Evolutionary conservation across 169 alveolate genomes (phyloP), one percentile per base, ranked within the genome.

Genomic region (Cyclospora cayetanensis): DNA sequence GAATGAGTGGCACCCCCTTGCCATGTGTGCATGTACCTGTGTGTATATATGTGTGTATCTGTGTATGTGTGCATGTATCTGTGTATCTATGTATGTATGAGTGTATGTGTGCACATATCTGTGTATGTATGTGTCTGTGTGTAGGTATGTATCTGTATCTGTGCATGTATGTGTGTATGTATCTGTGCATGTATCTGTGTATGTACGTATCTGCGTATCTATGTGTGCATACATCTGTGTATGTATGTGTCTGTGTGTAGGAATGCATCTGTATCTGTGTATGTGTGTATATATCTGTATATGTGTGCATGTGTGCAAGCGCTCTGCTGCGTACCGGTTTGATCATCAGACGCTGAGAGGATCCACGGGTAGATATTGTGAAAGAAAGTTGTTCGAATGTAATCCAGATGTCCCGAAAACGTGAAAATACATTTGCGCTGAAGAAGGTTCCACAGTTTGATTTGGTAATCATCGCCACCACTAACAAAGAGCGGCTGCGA

Each of bases 331-430:
- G 74, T 52, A 92, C 95, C 95, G 34, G 99, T 98, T 94, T 97
- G 98, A 93, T 98, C 99, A 94, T 98, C 99, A 1, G 98, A 96
- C 72, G 98, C 95, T 31, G 98, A 96, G 65, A 98, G 96, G 25
- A 98, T 96, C 99, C 99, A 98, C 11, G 99, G 99, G 46, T 97
- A 97, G 91, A 98, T 99, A 66, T 96, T 95, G 88, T 98, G 99
- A 93, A 98, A 98, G 93, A 97, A 96, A 18, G 98, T 99, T 41
- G 98, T 97, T 89, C 99, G 95, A 12, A 97, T 97, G 94, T 98
- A 98, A 96, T 98, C 99, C 80, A 97, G 95, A 88, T 98, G 99
- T 35, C 99, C 99, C 27, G 95, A 94, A 66, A 98, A 94, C 31
- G 99, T 96, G 95, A 97, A 97, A 63, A 97, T 94, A 91, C 99